A percentile compares a stretch with the other conserved stretches of the same genome.
Evolutionary conservation across 805 yeast species (phyloP).

Genomic region (Saccharomyces kudriavzevii): DNA sequence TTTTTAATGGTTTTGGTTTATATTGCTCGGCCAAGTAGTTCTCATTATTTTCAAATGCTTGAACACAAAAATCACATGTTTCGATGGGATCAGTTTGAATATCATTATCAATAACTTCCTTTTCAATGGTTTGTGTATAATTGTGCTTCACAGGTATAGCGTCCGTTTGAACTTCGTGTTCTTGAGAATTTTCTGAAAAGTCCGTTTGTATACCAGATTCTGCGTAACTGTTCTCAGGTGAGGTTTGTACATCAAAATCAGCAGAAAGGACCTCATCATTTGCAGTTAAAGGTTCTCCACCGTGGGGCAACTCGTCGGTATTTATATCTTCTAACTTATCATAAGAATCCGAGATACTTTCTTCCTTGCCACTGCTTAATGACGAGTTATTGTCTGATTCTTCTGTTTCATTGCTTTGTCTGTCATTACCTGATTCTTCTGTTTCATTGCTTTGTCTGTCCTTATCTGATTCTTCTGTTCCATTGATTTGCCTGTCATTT

Average conservation of each 20-base stretch:
- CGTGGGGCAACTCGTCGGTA: slow-evolving; percentile 9
- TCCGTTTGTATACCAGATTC: not conserved
- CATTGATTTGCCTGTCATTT: slow-evolving; percentile 5
- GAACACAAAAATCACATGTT: slow-evolving; percentile 16
- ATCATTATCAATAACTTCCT: slow-evolving; percentile 1
- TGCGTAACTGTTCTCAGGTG: not conserved
- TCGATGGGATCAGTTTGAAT: slow-evolving; percentile 16
- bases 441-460: slow-evolving; percentile 7
- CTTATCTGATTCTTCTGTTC: not conserved
- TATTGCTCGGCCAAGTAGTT: slow-evolving; percentile 21
- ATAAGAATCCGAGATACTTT: slow-evolving; percentile 10
- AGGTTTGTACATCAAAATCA: not conserved
- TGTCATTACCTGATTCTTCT: slow-evolving; percentile 1
- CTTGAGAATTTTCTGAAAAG: not conserved
- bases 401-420: slow-evolving; percentile 4
- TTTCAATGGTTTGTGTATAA: not conserved
- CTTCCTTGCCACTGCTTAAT: slow-evolving; percentile 4
- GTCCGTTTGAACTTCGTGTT: not conserved
- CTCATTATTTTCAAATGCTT: slow-evolving; percentile 32
- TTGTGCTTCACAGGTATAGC: not conserved
- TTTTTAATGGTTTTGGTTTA: slow-evolving; percentile 14
- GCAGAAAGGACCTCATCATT: not conserved
- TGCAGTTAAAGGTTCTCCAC: slow-evolving; percentile 3
- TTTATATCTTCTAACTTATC: slow-evolving; percentile 18
- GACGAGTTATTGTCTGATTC: not conserved